Base-by-base conservation (phyloP, 192 early-diverging fungal species). In the Backusella sp. region DNA sequence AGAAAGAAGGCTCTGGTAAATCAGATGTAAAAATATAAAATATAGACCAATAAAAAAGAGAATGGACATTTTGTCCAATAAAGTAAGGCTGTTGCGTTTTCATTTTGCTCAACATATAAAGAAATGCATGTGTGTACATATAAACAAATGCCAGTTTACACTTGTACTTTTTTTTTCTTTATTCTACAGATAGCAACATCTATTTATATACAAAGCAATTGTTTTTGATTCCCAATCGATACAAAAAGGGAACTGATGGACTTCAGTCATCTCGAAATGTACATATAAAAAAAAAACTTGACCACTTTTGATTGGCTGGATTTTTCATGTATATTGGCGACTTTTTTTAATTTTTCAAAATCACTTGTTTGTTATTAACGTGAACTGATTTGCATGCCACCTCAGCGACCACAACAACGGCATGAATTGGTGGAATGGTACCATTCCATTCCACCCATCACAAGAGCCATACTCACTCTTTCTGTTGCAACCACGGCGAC, bases 371-470 rank as follows among this genome's bases (percentile, higher is more conserved):
- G 1, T 62, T 62, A 11, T 62, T 62, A 28, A 62, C 56, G 56
- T 62, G 53, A 56, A 9, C n/a, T 56, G n/a, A 56, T 26, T 56
- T 56, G 56, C 32, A 73, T 73, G 72, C 74, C 74, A 39, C 77
- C 73, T 30, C 72, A 34, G 70, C 77, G 37, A 42, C 77, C 73
- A 41, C 15, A 68, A n/a, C 77, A 85, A 15, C 72, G 86, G 28
- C 88, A 87, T 77, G 89, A 90, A 35, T 32, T 87, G 14, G 37
- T 81, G 26, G 82, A 82, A 42, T 90, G 85, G 73, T 90, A 87
- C 77, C 68, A 73, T 41, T 77, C 79, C 69, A 80, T 94, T 28
- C 92, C 92, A 17, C 78, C 82, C 21, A 83, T 92, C 37, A 94
- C 92, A 36, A 80, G 88, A 39, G 41, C 78, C 7, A 74, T 94